These are phyloP conservation scores for Skeletonema menzelii DNA, from an alignment of 108 stramenopile species.

Conservation along the genomic window DNA sequence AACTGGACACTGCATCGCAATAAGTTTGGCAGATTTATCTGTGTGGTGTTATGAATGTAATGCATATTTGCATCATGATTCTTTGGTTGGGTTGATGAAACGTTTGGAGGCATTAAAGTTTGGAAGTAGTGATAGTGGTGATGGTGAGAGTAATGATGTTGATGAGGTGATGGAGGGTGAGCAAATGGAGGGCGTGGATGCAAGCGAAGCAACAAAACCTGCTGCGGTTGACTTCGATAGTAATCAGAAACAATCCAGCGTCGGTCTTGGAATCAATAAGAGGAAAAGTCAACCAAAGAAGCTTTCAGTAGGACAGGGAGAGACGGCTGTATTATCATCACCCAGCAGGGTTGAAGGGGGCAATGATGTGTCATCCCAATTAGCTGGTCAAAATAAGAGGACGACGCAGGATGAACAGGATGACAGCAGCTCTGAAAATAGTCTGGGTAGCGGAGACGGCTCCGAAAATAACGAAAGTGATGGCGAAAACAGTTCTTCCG, in stretches of 20 bases:
- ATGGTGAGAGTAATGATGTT: neutral
- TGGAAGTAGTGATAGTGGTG: slow-evolving; percentile 14
- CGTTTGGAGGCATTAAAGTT: slow-evolving; percentile 61
- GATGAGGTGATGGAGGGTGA: neutral
- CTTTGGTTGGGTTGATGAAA: slow-evolving; percentile 39
- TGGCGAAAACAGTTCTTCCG: neutral
- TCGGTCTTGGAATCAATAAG: slow-evolving; percentile 1
- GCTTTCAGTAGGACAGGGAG: neutral
- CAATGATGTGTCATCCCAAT: neutral
- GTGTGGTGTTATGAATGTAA: slow-evolving; percentile 82
- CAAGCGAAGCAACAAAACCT: neutral
- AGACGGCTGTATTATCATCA: neutral
- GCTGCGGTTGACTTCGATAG: neutral
- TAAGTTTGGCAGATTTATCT: slow-evolving; percentile 71
- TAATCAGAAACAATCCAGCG: neutral
- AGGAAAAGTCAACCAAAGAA: slow-evolving; percentile 20
- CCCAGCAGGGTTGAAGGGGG: neutral
- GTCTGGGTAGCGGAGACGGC: neutral
- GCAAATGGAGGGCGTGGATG: neutral
- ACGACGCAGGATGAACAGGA: neutral
- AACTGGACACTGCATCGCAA: slow-evolving; percentile 61
- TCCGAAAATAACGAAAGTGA: neutral
- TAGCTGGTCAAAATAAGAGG: neutral
- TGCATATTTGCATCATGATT: slow-evolving; percentile 52
- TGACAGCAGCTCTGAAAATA: neutral